Evolutionary conservation across 2,329 filamentous ascomycete species (phyloP), one percentile per base, ranked within the genome.

Genomic region (Metarhizium brunneum): DNA sequence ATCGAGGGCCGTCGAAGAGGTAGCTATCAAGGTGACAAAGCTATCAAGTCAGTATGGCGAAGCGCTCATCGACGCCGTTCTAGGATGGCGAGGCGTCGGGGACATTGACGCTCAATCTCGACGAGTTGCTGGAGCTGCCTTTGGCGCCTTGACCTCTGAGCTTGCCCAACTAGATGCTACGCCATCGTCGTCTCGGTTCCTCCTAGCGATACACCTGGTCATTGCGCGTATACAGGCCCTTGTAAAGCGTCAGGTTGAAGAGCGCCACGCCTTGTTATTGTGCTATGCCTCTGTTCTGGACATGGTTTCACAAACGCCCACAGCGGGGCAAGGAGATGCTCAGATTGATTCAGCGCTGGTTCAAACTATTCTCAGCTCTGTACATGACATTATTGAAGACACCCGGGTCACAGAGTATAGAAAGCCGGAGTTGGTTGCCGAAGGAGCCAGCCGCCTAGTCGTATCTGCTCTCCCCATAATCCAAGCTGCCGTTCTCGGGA

Each of bases 1-100:
- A 29, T 86, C 88, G 16, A 82, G 89, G 61, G 92, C 92, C 3
- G 86, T 96, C 63, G 79, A 84, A 45, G 83, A 92, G 50, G 90
- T 97, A 11, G 85, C 89, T 0, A 73, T 83, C 13, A 79, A 79
- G 42, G 87, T 87, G 0, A 83, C 88, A 0, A 74, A 72, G n/a
- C 72, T 97, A 5, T 82, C 84, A 35, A 63, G 74, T 1, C 90
- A 88, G 59, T 85, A 85, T 57, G 89, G 89, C 68, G 76, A 79
- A 50, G 84, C 87, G 1, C 71, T 96, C 3, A 71, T 90, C 8
- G 79, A 86, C 40, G 86, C 81, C 0, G 74, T 96, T 6, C 73
- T 95, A 13, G 85, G 83, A 20, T 99, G 94, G 94, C 82, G 92
- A 68, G 94, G 94, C 1, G 81, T 95, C n/a, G 85, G 86, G 0